Percentiles rank a stretch among this genome's conserved stretches.
These are phyloP conservation scores for Mycena belliarum DNA, from an alignment of 768 basidiomycete species.

Conservation along the genomic window DNA sequence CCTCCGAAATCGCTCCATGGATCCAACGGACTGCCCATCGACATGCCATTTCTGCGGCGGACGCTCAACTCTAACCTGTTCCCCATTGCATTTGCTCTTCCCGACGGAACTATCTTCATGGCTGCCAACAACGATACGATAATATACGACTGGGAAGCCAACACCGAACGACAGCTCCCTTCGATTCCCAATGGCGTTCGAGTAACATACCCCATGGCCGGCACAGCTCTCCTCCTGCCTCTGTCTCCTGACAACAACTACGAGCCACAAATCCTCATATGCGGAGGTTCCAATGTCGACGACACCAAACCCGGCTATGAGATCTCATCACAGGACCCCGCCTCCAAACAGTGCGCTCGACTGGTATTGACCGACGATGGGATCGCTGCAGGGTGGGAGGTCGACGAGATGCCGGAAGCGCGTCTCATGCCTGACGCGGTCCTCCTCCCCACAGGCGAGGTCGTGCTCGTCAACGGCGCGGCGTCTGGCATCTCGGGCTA, in stretches of 20 bases:
- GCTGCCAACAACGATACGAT: conserved; percentile 79
- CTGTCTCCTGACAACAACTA: conserved; percentile 63
- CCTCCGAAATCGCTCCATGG: conserved; percentile 76
- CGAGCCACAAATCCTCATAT: conserved; percentile 68
- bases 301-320: conserved; percentile 60
- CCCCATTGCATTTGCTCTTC: conserved; percentile 72
- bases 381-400: conserved; percentile 69
- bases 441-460: conserved; percentile 72
- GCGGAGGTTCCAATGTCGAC: conserved; percentile 71
- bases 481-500: conserved; percentile 75
- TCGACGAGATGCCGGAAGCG: conserved; percentile 73
- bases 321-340: conserved; percentile 71
- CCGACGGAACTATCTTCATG: conserved; percentile 70
- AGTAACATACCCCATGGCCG: conserved; percentile 83
- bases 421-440: conserved; percentile 83
- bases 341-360: conserved; percentile 73
- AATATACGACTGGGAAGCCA: conserved; percentile 74
- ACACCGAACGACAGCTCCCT: conserved; percentile 64
- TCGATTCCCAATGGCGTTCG: conserved; percentile 75
- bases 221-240: conserved; percentile 72
- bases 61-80: conserved; percentile 85
- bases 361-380: conserved; percentile 65
- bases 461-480: conserved; percentile 78
- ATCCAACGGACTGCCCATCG: conserved; percentile 66
- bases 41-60: conserved; percentile 61